phyloP scores from a whole-genome alignment of 2,329 filamentous ascomycete species.

The Tolypocladium guangdongense region DNA sequence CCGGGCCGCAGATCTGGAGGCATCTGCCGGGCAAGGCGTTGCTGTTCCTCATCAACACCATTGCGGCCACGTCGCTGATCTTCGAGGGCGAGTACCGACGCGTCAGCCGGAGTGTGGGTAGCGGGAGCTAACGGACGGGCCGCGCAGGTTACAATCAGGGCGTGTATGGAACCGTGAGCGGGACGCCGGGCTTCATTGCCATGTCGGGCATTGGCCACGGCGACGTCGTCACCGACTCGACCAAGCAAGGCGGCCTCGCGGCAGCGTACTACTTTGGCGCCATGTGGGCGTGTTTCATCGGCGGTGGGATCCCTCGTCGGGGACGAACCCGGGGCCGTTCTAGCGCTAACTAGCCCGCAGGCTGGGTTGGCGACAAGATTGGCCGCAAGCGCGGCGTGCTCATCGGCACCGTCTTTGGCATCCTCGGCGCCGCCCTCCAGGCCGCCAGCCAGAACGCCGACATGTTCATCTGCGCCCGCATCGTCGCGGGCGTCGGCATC shows the following conservation, averaged over 20 bases:
- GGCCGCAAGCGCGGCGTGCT: constrained; percentile 37
- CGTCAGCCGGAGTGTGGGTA: neutral
- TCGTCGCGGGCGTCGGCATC: constrained; percentile 40
- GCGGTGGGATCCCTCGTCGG: constrained; percentile 14
- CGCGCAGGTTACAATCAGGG: constrained; percentile 40
- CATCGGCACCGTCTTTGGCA: constrained; percentile 32
- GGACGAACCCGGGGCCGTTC: neutral
- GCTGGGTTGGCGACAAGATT: constrained; percentile 38
- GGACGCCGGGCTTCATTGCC: constrained; percentile 26
- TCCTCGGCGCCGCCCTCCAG: constrained; percentile 38
- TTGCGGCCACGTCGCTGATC: constrained; percentile 11
- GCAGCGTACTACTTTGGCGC: constrained; percentile 42
- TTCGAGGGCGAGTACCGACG: constrained; percentile 8
- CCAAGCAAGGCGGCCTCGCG: constrained; percentile 40
- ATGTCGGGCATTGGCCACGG: constrained; percentile 35
- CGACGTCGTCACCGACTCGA: constrained; percentile 34
- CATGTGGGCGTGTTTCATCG: constrained; percentile 37
- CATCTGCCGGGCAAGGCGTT: constrained; percentile 12
- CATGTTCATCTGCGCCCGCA: constrained; percentile 37
- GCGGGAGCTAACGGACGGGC: neutral
- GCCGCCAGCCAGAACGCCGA: constrained; percentile 30
- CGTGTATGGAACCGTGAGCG: constrained; percentile 41
- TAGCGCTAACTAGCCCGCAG: constrained; percentile 1
- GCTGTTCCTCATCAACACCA: constrained; percentile 10
- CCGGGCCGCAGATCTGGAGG: constrained; percentile 7